A percentile compares a stretch with the other conserved stretches of the same genome.
Evolutionary conservation across 192 early-diverging fungal species (phyloP).

Genomic region (Haplosporangium gracile): DNA sequence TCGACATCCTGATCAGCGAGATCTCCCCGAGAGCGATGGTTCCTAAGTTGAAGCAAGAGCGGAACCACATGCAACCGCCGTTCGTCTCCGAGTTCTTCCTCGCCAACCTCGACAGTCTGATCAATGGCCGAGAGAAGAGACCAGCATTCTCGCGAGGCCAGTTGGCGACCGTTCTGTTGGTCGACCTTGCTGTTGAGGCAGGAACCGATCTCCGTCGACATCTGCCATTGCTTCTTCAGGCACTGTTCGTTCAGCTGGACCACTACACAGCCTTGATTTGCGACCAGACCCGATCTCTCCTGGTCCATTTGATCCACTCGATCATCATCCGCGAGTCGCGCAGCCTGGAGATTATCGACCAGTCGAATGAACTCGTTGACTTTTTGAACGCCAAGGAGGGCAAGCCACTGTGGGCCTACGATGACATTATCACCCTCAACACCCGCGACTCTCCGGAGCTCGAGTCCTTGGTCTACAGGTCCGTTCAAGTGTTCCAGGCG

Average conservation of each 20-base stretch:
- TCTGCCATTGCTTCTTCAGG: conserved; percentile 80
- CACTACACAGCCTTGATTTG: conserved; percentile 80
- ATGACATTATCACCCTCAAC: conserved; percentile 76
- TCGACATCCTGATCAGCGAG: conserved; percentile 73
- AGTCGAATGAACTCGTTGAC: conserved; percentile 60
- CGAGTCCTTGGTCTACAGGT: conserved; percentile 61
- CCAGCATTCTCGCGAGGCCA: conserved; percentile 83
- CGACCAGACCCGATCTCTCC: conserved; percentile 78
- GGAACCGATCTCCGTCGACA: conserved; percentile 72
- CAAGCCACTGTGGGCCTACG: conserved; percentile 83
- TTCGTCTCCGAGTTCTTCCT: conserved; percentile 65
- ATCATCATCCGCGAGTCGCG: conserved; percentile 73
- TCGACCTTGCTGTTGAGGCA: conserved; percentile 84
- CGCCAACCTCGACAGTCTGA: conserved; percentile 77
- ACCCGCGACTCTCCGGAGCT: conserved; percentile 61
- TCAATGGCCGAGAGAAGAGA: conserved; percentile 72
- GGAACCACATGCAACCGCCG: conserved; percentile 36
- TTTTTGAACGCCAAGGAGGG: conserved; percentile 76
- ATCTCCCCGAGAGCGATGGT: conserved; percentile 83
- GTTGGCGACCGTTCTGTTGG: conserved; percentile 81
- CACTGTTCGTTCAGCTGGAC: conserved; percentile 87
- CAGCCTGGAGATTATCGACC: conserved; percentile 63
- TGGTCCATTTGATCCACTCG: conserved; percentile 84
- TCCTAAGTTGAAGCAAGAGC: conserved; percentile 61
- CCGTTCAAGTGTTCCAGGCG: conserved; percentile 62